Evolutionary conservation across 2,329 filamentous ascomycete genomes (phyloP), one percentile per base, ranked within the genome.

Genomic region (Penicillium sp.): DNA sequence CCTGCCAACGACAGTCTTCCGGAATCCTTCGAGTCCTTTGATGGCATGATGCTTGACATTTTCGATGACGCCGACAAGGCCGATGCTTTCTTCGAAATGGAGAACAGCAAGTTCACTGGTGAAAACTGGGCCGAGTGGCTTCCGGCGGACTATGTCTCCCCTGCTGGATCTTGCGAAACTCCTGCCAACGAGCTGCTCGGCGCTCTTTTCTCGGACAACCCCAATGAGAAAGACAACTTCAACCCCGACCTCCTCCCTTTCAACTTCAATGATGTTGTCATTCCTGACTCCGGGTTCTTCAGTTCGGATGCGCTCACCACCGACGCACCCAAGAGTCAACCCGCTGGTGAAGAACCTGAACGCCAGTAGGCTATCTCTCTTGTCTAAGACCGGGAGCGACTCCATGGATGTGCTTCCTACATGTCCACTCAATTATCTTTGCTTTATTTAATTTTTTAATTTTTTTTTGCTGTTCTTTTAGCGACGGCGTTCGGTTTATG

Each of bases 101-200:
- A 66, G 27, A 62, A 65, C 15, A 56, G 62, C 17, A 70, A 71
- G 47, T 62, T 59, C 45, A 57, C 57, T 13, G 63, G 61, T 50
- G 64, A 65, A 33, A 67, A 68, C 61, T 77, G 75, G 75, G 64
- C 67, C 2, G 71, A 75, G 54, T 77, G 75, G 75, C 64, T 75
- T 31, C 70, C 71, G 31, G 67, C 69, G 1, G 68, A 74, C 54
- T 75, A 71, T 35, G 63, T 71, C n/a, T 75, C 74, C 31, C 69
- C 71, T 0, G 53, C 55, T 33, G 66, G 59, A 42, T 73, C 73
- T 7, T 64, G 66, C 10, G 69, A 66, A 23, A 64, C 67, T 13
- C 64, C 70, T 51, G 62, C 69, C 2, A 65, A 70, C 7, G 73
- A 73, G 54, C 61, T 75, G 17, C 73, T 76, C 57, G 69, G 69